phyloP scores from a whole-genome alignment of 768 basidiomycete species.

The Basidioascus undulatus region DNA sequence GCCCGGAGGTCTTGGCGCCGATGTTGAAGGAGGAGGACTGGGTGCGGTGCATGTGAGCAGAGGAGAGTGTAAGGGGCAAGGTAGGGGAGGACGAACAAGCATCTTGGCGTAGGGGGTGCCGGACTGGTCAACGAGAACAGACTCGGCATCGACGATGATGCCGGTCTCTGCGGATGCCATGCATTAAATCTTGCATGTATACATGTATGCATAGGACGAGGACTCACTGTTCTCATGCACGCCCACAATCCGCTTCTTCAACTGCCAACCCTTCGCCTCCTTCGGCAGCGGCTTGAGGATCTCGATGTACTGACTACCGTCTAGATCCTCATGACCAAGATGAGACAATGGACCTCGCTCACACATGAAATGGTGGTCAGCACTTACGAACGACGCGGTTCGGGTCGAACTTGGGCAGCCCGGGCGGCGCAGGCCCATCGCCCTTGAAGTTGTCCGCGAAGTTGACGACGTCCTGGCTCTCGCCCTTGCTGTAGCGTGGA shows the following conservation, averaged over 20 bases:
- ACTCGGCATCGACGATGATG: slow-evolving; percentile 43
- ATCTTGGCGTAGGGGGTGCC: slow-evolving; percentile 37
- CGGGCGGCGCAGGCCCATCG: slow-evolving; percentile 26
- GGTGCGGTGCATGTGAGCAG: not conserved
- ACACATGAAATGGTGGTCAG: not conserved
- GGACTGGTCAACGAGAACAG: slow-evolving; percentile 33
- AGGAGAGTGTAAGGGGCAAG: not conserved
- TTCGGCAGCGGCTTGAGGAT: slow-evolving; percentile 51
- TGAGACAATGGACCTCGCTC: not conserved
- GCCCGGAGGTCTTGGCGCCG: slow-evolving; percentile 40
- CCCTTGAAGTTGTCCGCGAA: slow-evolving; percentile 30
- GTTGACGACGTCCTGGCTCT: slow-evolving; percentile 38
- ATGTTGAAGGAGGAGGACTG: slow-evolving; percentile 45
- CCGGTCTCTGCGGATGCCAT: slow-evolving; percentile 44
- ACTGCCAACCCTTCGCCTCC: slow-evolving; percentile 52
- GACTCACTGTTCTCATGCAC: slow-evolving; percentile 53
- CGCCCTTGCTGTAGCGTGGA: slow-evolving; percentile 25
- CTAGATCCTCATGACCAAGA: no score
- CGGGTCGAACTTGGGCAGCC: slow-evolving; percentile 44
- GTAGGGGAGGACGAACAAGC: slow-evolving; percentile 25
- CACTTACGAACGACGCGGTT: slow-evolving; percentile 34
- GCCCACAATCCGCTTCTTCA: slow-evolving; percentile 38
- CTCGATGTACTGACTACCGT: slow-evolving; percentile 63
- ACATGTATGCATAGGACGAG: not conserved
- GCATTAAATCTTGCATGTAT: no score